Percentiles rank a stretch among this genome's conserved stretches.
These are phyloP conservation scores for Fomitopsis pulvina DNA, from an alignment of 768 basidiomycete genomes.

Conservation along the genomic window DNA sequence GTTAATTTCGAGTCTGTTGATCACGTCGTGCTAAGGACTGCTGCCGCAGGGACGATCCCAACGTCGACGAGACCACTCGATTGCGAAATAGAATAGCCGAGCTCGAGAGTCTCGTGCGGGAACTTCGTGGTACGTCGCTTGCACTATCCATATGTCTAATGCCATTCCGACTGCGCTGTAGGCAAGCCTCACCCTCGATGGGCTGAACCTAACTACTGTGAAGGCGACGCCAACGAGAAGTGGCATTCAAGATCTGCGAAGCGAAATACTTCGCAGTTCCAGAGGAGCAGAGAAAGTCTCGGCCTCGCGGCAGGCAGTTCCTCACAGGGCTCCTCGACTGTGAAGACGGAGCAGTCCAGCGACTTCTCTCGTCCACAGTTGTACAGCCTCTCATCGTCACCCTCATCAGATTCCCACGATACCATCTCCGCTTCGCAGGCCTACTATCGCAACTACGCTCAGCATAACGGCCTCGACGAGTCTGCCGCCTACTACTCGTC, in stretches of 20 bases:
- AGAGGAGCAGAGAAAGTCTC: slow-evolving; percentile 19
- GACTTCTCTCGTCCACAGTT: slow-evolving; percentile 40
- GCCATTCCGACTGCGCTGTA: slow-evolving; percentile 19
- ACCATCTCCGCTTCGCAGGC: slow-evolving; percentile 1
- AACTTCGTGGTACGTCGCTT: slow-evolving; percentile 57
- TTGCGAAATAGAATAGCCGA: slow-evolving; percentile 86
- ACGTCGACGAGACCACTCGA: slow-evolving; percentile 80
- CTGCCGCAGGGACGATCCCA: slow-evolving; percentile 68
- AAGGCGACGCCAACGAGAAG: slow-evolving; percentile 76
- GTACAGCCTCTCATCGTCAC: slow-evolving; percentile 47
- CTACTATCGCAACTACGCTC: slow-evolving; percentile 10
- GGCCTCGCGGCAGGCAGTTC: slow-evolving; percentile 13
- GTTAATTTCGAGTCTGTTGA: slow-evolving; percentile 9
- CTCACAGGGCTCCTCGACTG: slow-evolving; percentile 11
- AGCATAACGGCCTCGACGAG: slow-evolving; percentile 11
- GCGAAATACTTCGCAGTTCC: slow-evolving; percentile 32
- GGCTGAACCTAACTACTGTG: slow-evolving; percentile 74
- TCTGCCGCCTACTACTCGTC: slow-evolving; percentile 16
- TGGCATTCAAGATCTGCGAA: slow-evolving; percentile 83
- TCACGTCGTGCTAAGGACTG: background rate
- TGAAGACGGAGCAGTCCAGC: slow-evolving; percentile 49
- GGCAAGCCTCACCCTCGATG: slow-evolving; percentile 86
- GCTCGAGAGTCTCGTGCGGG: slow-evolving; percentile 86
- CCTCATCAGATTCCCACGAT: background rate
- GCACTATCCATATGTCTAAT: background rate